Evolutionary conservation across 108 stramenopile genomes (phyloP), one percentile per base, ranked within the genome.

Genomic region (Pseudonitzschia delicatissima): DNA sequence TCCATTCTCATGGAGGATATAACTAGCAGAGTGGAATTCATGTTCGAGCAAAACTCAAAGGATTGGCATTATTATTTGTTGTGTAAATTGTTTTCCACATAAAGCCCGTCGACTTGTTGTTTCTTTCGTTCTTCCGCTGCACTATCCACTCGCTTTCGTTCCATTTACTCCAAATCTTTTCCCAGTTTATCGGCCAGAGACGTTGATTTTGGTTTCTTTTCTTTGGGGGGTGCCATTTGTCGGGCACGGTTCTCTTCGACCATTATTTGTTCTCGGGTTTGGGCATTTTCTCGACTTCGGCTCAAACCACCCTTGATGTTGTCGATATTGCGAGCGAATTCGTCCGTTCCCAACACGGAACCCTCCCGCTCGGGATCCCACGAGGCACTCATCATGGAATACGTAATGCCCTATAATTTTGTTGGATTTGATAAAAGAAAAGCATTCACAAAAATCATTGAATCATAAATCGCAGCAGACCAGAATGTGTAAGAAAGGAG

Each of bases 361-460:
- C 91, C 91, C 45, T 92, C 87, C 17, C 82, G 73, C 55, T 92
- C 91, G 26, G 66, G 69, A 80, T 92, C 91, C 91, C 91, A 92
- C 4, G 86, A 87, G 8, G 87, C 80, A 45, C 78, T 80, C 72
- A 92, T 69, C 13, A 92, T 74, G 17, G 91, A 88, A 61, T 89
- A 92, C 9, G 91, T 92, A 53, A 92, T 92, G 17, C 90, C 90
- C 83, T 86, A 39, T 66, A 18, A 13, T 13, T 35, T 0, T 35
- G 28, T 58, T 9, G 15, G 57, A 29, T 21, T 49, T n/a, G n/a
- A n/a, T n/a, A n/a, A n/a, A n/a, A n/a, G n/a, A n/a, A n/a, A n/a
- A n/a, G 48, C 21, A 49, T 55, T 5, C 53, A 28, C 29, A 31
- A 7, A 15, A 15, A 15, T 2, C 49, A 21, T 32, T 32, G 47